Evolutionary conservation across 2,329 filamentous ascomycete species (phyloP).

Genomic region (Coleophoma cylindrospora): DNA sequence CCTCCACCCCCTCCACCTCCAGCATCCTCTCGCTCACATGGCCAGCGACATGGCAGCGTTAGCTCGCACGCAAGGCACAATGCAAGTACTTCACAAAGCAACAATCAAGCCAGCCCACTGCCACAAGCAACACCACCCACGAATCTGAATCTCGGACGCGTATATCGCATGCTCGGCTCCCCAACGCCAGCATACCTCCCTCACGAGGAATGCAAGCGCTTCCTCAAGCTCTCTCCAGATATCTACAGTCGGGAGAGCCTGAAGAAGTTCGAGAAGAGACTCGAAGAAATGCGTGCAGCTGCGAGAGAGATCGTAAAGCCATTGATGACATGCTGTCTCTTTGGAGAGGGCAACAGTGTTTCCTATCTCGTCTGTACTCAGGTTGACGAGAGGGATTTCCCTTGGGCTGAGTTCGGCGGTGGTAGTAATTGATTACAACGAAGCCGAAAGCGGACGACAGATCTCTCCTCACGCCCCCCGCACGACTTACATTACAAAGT

Average conservation of each 20-base stretch:
- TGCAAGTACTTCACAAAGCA: slow-evolving; percentile 11
- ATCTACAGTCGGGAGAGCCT: slow-evolving; percentile 84
- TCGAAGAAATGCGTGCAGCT: slow-evolving; percentile 83
- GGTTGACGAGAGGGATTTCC: slow-evolving; percentile 56
- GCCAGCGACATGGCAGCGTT: slow-evolving; percentile 12
- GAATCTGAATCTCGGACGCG: slow-evolving; percentile 59
- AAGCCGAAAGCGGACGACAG: too few relatives aligned
- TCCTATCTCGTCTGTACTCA: slow-evolving; percentile 62
- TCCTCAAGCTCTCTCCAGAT: slow-evolving; percentile 78
- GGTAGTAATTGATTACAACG: too few relatives aligned
- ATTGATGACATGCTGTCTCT: slow-evolving; percentile 78
- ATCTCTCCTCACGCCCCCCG: too few relatives aligned
- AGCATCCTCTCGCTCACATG: slow-evolving; percentile 25
- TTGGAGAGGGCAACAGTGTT: slow-evolving; percentile 60
- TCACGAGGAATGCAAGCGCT: slow-evolving; percentile 86
- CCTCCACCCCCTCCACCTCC: slow-evolving; percentile 45
- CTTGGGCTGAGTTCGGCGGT: slow-evolving; percentile 37
- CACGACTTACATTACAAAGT: too few relatives aligned
- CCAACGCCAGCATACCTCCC: slow-evolving; percentile 60
- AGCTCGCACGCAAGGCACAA: slow-evolving; percentile 8
- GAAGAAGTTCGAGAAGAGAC: slow-evolving; percentile 75
- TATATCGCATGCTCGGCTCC: slow-evolving; percentile 72
- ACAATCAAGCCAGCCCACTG: slow-evolving; percentile 22
- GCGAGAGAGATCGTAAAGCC: slow-evolving; percentile 80
- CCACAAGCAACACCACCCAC: slow-evolving; percentile 35